phyloP scores from a whole-genome alignment of 1,284 basidiomycete genomes.

The Xerocomus amazonicus region DNA sequence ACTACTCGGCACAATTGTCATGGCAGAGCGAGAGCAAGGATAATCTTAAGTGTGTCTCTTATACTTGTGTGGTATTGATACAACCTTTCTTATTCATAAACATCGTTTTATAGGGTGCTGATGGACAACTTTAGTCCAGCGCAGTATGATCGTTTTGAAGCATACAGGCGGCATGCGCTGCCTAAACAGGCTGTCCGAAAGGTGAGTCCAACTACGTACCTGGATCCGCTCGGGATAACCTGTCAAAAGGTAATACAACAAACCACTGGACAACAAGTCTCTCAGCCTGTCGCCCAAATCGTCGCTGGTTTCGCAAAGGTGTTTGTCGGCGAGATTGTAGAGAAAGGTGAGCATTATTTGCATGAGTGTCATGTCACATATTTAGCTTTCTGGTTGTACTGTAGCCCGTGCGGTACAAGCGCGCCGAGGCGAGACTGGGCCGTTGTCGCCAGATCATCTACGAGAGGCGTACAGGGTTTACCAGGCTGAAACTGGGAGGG shows the following conservation, averaged over 20 bases:
- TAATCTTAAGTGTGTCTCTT: conserved; percentile 63
- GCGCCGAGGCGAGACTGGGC: conserved; percentile 69
- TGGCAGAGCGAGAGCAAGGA: conserved; percentile 83
- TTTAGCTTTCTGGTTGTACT: background rate
- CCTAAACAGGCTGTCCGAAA: conserved; percentile 81
- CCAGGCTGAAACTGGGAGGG: conserved; percentile 73
- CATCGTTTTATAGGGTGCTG: conserved; percentile 54
- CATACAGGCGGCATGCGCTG: conserved; percentile 78
- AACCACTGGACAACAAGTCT: conserved; percentile 77
- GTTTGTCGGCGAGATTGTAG: conserved; percentile 89
- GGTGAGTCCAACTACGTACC: conserved; percentile 37
- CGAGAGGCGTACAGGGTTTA: conserved; percentile 85
- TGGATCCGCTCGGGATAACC: background rate
- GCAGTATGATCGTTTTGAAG: conserved; percentile 87
- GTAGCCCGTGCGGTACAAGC: conserved; percentile 74
- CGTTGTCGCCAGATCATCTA: conserved; percentile 81
- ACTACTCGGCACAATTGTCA: conserved; percentile 73
- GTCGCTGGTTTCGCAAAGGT: conserved; percentile 88
- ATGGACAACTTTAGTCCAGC: conserved; percentile 83
- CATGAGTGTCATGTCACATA: too few species aligned
- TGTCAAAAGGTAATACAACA: conserved; percentile 74
- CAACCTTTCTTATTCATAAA: conserved; percentile 5
- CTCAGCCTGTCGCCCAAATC: conserved; percentile 82
- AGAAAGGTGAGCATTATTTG: conserved; percentile 58
- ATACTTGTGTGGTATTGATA: background rate